Base-by-base conservation (phyloP, 129 eudicot genomes). In the Helianthus tuberosus region DNA sequence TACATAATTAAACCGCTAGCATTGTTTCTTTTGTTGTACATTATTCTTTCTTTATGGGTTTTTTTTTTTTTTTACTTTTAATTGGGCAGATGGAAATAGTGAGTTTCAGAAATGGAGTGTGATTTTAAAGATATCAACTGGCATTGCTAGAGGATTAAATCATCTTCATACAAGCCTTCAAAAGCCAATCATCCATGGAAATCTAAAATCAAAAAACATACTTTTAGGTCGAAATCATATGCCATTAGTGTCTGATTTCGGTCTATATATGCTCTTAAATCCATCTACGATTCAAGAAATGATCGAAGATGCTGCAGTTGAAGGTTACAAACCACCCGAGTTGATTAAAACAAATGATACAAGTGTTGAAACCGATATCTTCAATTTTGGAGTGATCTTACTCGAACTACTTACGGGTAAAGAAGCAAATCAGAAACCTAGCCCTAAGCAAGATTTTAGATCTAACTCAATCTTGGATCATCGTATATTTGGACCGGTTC, bases 261-360 rank as follows among this genome's bases (percentile, higher is more conserved):
- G 97, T 41, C 72, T 94, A 13, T 85, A 85, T 78, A 87, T 85
- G 32, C 80, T 94, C 27, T 55, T 94, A 82, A 91, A 89, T 74
- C 81, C 97, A 14, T 50, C 85, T 3, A 81, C 96, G 14, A 88
- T 78, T 16, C 99, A 88, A 67, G 89, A 91, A 76, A 87, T 94
- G 88, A 88, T 91, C 6, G 96, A 94, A 80, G 86, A 71, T 23
- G 90, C 93, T 47, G 86, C 87, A 61, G 86, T 68, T 6, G 85
- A 90, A 76, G 99, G 97, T 12, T 94, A 94, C 16, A 91, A 89
- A 65, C 87, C 97, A 46, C 99, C 99, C 1, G 99, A 94, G 80
- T 65, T 86, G 71, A 91, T 88, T 52, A 94, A 88, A 75, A 82
- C 84, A 84, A 91, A 81, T 63, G 94, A 94, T 4, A 82, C 69